Evolutionary conservation across 352 stramenopile species (phyloP), one percentile per base, ranked within the genome.

Genomic region (Phytophthora sojae): DNA sequence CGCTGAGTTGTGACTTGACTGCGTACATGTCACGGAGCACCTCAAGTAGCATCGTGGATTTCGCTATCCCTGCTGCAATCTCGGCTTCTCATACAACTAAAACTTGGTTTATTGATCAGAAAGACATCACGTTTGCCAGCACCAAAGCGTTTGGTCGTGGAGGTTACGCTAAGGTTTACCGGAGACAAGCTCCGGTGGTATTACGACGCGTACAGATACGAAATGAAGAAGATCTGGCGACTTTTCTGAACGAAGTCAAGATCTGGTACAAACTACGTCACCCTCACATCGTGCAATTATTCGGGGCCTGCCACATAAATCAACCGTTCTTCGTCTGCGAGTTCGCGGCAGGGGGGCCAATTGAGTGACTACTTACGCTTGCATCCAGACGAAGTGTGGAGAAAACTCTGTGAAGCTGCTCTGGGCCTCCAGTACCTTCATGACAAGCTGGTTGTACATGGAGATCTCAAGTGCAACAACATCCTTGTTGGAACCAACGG

Each of bases 271-370:
- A 26, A 37, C 2, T 61, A 21, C 30, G 17, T 29, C 65, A 73
- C 21, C 51, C 42, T 21, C 62, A 73, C 6, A 45, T 68, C 2
- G 29, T 61, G 19, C 52, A 62, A 15, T 12, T 67, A 19, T 47
- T 63, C n/a, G 65, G 65, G 6, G 59, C 44, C 3, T 68, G 56
- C 15, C 15, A 63, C 19, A 44, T 56, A 25, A 25, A 21, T 12
- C 47, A 67, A n/a, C 37, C 55, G 6, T 67, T 75, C 4, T 51
- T 71, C 19, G 49, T 75, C 15, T 58, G 59, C 25, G 66, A 73
- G 15, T 58, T 52, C 19, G 55, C 59, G 11, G 49, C 14, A 5
- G 50, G 55, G 11, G 67, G 57, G 2, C 29, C 21, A 63, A n/a
- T 50, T 71, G 1, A 51, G 29, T 17, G 14, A 55, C 8, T 66